Percentiles rank a stretch among this genome's conserved stretches.
Evolutionary conservation across 331 rosid species (phyloP).

Genomic region (Arachis monticola): DNA sequence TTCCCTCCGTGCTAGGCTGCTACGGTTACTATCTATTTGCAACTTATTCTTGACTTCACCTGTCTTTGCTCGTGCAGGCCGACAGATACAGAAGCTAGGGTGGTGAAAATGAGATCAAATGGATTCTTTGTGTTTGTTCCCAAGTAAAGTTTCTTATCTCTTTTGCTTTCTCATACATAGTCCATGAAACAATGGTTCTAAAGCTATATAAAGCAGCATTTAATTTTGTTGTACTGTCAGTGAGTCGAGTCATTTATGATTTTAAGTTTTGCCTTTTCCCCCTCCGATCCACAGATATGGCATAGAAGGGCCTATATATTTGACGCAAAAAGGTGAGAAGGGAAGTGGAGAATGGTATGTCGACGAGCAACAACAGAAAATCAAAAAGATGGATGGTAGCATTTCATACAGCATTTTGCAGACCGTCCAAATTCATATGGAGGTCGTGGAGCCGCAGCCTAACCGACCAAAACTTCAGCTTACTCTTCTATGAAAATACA

Average conservation of each 20-base stretch:
- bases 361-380: conserved; percentile 86
- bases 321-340: conserved; percentile 71
- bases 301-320: conserved; percentile 92
- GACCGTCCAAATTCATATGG: conserved; percentile 76
- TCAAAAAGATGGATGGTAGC: conserved; percentile 88
- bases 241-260: conserved; percentile 25
- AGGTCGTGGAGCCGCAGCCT: conserved; percentile 96
- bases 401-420: conserved; percentile 70
- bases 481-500: conserved; percentile 52
- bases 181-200: conserved; percentile 6
- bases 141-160: conserved; percentile 62
- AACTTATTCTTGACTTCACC: conserved; percentile 29
- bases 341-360: conserved; percentile 89
- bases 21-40: conserved; percentile 3
- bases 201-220: conserved; percentile 15
- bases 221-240: neutral
- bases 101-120: conserved; percentile 94
- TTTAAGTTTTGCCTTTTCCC: neutral
- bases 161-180: neutral
- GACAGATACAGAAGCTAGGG: conserved; percentile 86
- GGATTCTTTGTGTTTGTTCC: conserved; percentile 97
- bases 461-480: conserved; percentile 90
- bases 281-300: conserved; percentile 60
- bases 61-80: conserved; percentile 63
- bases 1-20: neutral